These are phyloP conservation scores for Thraustochytrium striatum DNA, from an alignment of 352 stramenopile genomes.

Conservation along the genomic window DNA sequence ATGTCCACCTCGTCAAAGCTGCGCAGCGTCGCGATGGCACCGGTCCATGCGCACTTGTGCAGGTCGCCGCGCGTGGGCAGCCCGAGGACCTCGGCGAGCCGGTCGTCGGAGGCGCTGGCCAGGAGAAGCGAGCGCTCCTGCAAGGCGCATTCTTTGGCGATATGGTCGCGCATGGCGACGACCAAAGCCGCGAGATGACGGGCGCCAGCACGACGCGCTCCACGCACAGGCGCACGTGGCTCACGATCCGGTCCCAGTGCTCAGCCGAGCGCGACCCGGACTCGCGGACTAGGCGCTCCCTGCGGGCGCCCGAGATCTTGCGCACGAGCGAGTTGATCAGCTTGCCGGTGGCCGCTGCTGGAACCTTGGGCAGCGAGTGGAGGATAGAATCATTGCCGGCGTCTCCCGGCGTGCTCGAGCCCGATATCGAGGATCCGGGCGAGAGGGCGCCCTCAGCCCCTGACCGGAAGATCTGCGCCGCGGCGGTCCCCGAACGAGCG, in stretches of 20 bases:
- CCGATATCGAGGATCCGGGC: too few relatives aligned
- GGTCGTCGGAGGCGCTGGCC: background rate
- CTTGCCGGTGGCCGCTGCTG: conserved; percentile 23
- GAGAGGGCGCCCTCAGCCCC: too few relatives aligned
- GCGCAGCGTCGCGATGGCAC: conserved; percentile 32
- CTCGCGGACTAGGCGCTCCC: conserved; percentile 17
- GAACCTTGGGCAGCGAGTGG: background rate
- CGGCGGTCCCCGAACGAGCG: too few relatives aligned
- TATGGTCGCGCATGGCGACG: conserved; percentile 10
- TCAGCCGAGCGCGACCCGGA: conserved; percentile 31
- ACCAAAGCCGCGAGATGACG: conserved; percentile 32
- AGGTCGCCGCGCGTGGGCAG: conserved; percentile 5
- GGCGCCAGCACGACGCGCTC: conserved; percentile 36
- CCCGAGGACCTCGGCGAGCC: background rate
- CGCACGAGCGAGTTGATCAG: conserved; percentile 42
- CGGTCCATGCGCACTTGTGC: background rate
- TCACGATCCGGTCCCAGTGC: conserved; percentile 45
- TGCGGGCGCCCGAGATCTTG: conserved; percentile 35
- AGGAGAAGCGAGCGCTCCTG: conserved; percentile 32
- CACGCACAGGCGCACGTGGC: conserved; percentile 36
- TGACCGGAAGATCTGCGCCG: too few relatives aligned
- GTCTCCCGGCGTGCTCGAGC: too few relatives aligned
- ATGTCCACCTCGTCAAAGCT: conserved; percentile 49
- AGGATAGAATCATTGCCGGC: too few relatives aligned
- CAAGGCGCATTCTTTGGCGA: conserved; percentile 13